Percentiles rank a stretch among this genome's conserved stretches.
Evolutionary conservation across 208 protist genomes (phyloP).

Genomic region (Herpetomonas samuelpessoai): DNA sequence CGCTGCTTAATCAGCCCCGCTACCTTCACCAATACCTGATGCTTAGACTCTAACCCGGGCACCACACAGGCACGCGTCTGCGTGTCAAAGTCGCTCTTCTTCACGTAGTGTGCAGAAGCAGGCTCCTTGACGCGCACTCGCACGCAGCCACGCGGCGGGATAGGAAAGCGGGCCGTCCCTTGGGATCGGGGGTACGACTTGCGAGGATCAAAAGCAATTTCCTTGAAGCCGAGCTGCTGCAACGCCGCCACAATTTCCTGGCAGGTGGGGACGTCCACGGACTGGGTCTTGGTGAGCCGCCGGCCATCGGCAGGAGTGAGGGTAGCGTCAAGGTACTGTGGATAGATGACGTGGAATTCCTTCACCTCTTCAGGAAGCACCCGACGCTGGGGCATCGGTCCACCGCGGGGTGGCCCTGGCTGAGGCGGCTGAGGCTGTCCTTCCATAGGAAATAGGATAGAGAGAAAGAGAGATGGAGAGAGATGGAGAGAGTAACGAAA

Average conservation of each 20-base stretch:
- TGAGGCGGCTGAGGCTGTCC: too few species aligned
- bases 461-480: too few species aligned
- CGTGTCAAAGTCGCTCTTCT: conserved; percentile 88
- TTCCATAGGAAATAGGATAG: too few species aligned
- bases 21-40: conserved; percentile 67
- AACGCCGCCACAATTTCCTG: conserved; percentile 65
- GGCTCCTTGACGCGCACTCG: conserved; percentile 78
- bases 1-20: conserved; percentile 69
- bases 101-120: conserved; percentile 74
- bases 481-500: too few species aligned
- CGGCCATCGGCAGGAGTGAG: conserved; percentile 72
- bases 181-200: conserved; percentile 66
- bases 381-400: conserved; percentile 15
- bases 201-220: conserved; percentile 45
- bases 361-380: conserved; percentile 51
- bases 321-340: conserved; percentile 83
- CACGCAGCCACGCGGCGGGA: conserved; percentile 74
- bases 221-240: conserved; percentile 51
- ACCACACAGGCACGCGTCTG: conserved; percentile 62
- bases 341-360: conserved; percentile 78
- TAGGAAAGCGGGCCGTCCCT: conserved; percentile 42
- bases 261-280: conserved; percentile 60
- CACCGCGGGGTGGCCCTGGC: too few species aligned
- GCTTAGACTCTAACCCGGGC: conserved; percentile 60
- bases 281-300: conserved; percentile 62